These are phyloP conservation scores for Musa beccarii DNA, from an alignment of 176 grass and related monocot genomes.

Conservation along the genomic window DNA sequence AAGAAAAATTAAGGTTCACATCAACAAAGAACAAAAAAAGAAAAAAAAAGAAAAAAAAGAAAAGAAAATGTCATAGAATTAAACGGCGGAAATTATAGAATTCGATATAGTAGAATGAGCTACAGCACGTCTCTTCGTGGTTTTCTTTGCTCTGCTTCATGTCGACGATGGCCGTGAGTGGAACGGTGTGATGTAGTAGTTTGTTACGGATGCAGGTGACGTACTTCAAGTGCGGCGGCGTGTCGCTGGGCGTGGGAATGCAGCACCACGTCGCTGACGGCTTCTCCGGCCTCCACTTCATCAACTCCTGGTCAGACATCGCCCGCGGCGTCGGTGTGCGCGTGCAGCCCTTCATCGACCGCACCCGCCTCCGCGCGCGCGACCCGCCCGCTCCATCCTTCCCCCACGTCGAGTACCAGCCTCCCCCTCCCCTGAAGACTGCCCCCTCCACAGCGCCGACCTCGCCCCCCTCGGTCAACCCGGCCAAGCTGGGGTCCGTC, in stretches of 20 bases:
- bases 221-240: slow-evolving; percentile 75
- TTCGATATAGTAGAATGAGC: too few relatives aligned
- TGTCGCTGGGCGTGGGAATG: slow-evolving; percentile 77
- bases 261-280: slow-evolving; percentile 80
- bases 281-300: slow-evolving; percentile 75
- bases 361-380: slow-evolving; percentile 46
- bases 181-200: background rate
- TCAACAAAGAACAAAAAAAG: too few relatives aligned
- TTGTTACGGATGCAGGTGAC: slow-evolving; percentile 41
- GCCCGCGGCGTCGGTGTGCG: slow-evolving; percentile 44
- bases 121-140: too few relatives aligned
- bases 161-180: background rate
- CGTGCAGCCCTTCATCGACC: slow-evolving; percentile 53
- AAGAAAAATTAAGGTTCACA: too few relatives aligned
- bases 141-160: too few relatives aligned
- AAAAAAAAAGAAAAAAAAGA: too few relatives aligned
- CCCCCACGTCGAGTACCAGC: slow-evolving; percentile 72
- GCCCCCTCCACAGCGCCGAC: background rate
- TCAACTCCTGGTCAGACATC: slow-evolving; percentile 89
- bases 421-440: slow-evolving; percentile 47
- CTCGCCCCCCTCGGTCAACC: background rate
- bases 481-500: background rate
- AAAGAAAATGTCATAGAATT: too few relatives aligned
- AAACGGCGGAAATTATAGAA: too few relatives aligned
- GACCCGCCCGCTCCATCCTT: slow-evolving; percentile 60